phyloP scores from a whole-genome alignment of 768 basidiomycete species.

The Myochromella boudieri region DNA sequence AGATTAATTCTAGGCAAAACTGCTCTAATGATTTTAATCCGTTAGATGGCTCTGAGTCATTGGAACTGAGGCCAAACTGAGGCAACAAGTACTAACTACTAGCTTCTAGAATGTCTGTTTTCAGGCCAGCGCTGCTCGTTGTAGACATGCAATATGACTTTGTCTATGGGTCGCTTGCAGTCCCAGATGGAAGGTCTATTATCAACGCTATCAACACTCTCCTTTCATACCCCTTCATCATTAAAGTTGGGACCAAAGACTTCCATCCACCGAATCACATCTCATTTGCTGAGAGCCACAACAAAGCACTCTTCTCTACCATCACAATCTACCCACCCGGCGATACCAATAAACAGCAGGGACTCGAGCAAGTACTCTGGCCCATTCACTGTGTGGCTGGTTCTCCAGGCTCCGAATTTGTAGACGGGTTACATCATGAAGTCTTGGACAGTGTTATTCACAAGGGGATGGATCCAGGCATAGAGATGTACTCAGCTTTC shows the following conservation, averaged over 20 bases:
- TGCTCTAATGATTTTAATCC: too few relatives aligned
- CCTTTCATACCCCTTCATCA: conserved; percentile 53
- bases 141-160: conserved; percentile 89
- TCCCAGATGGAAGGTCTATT: conserved; percentile 58
- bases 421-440: conserved; percentile 45
- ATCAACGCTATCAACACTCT: conserved; percentile 57
- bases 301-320: conserved; percentile 36
- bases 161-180: conserved; percentile 70
- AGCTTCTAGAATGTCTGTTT: conserved; percentile 18
- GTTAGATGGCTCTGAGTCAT: too few relatives aligned
- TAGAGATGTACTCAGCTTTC: conserved; percentile 87
- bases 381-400: conserved; percentile 76
- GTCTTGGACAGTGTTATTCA: conserved; percentile 42
- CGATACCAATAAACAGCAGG: conserved; percentile 28
- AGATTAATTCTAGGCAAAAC: too few relatives aligned
- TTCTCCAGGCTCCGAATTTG: conserved; percentile 60
- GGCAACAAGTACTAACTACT: neutral
- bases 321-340: conserved; percentile 42
- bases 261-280: conserved; percentile 63
- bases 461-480: conserved; percentile 55
- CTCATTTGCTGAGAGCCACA: conserved; percentile 61
- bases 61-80: neutral
- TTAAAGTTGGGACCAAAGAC: conserved; percentile 56
- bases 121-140: conserved; percentile 59
- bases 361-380: conserved; percentile 65